Evolutionary conservation across 768 basidiomycete genomes (phyloP), one percentile per base, ranked within the genome.

Genomic region (Daedaleopsis sinensis): DNA sequence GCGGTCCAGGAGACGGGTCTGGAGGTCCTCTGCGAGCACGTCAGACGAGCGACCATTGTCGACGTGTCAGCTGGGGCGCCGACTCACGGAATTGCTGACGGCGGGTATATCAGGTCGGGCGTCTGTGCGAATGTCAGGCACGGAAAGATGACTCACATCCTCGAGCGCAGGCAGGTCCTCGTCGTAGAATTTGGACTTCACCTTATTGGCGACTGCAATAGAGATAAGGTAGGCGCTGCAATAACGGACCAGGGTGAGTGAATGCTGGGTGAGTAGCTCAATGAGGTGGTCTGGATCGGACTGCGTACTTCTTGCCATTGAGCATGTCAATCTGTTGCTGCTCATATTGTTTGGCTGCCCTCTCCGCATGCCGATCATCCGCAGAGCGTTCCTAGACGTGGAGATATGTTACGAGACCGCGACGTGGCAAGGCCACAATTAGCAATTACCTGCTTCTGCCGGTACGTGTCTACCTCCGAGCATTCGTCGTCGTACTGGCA

Each of bases 401-500:
- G 21, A 49, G 19, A 49, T n/a, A 18, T 21, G 50, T 15, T 27
- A 16, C 37, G 37, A 49, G 18, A 11, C 19, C 32, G 16, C 15
- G 23, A 47, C 4, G 23, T 39, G 36, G 15, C 13, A 13, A 27
- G 47, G 55, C 44, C 47, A 43, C 21, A 60, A 52, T 52, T 39
- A 57, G 60, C 70, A 48, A 70, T 47, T 38, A 83, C 92, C 84
- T 93, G 91, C 74, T 93, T 94, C 78, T 91, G 90, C 52, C 89
- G 86, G 67, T 85, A 82, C 21, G 79, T 72, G 67, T 91, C 90
- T 21, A 90, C 83, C 71, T 93, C 91, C 16, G 70, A 68, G 70
- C 93, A 94, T 65, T 91, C 86, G 32, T 86, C 87, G 65, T 93
- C 89, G 68, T 94, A 94, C 92, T 94, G 63, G 49, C 46, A 19